A percentile compares a stretch with the other conserved stretches of the same genome.
These are phyloP conservation scores for Paracorniculantispora psalliotae DNA, from an alignment of 2,329 filamentous ascomycete genomes.

Conservation along the genomic window DNA sequence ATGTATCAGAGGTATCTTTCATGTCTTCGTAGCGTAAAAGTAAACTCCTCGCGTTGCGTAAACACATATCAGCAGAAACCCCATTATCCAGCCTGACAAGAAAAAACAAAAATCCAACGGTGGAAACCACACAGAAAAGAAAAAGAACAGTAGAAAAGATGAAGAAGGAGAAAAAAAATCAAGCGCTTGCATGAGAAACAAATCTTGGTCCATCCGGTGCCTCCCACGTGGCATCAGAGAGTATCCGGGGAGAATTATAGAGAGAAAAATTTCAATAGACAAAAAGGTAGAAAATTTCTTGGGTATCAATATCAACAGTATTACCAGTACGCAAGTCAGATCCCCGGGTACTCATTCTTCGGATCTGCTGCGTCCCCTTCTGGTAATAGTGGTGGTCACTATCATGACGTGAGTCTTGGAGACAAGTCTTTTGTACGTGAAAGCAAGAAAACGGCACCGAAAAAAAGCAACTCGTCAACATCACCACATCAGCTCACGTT, in stretches of 20 bases:
- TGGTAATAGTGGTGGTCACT: constrained; percentile 2
- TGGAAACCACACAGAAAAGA: not conserved
- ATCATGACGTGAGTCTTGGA: constrained; percentile 13
- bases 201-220: not conserved
- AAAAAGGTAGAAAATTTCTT: not conserved
- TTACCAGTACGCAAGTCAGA: constrained; percentile 6
- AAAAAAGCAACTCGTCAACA: not conserved
- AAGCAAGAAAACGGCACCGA: not conserved
- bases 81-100: not conserved
- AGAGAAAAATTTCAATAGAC: not conserved
- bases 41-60: not conserved
- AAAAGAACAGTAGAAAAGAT: not conserved
- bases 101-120: not conserved
- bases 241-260: not conserved
- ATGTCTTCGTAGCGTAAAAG: constrained; percentile 5
- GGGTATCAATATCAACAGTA: constrained; percentile 13
- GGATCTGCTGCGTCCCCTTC: not conserved
- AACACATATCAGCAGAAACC: not conserved
- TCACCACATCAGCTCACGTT: not conserved
- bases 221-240: not conserved
- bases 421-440: constrained; percentile 8
- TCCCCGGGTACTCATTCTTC: not conserved
- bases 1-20: constrained; percentile 5
- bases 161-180: not conserved
- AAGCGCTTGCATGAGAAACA: not conserved